phyloP scores from a whole-genome alignment of 768 basidiomycete genomes.

The Trametes cubensis region DNA sequence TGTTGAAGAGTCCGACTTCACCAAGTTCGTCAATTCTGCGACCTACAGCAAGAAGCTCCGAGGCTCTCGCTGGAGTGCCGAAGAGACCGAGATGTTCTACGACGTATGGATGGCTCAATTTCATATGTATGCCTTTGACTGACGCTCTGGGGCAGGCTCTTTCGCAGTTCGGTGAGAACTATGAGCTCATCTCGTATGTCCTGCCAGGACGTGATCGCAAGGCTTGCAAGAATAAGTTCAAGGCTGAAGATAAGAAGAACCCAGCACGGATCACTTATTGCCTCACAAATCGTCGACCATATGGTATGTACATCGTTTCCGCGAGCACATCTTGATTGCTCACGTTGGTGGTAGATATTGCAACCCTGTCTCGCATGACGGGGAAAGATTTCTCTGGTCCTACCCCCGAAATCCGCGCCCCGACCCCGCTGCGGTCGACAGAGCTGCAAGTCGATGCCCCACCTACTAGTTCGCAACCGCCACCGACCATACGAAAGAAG shows the following conservation, averaged over 20 bases:
- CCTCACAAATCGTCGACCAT: slow-evolving; percentile 74
- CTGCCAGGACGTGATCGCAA: slow-evolving; percentile 85
- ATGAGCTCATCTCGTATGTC: slow-evolving; percentile 86
- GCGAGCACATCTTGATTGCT: background rate
- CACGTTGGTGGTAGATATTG: slow-evolving; percentile 56
- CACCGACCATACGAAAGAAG: slow-evolving; percentile 19
- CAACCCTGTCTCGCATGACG: slow-evolving; percentile 74
- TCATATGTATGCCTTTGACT: background rate
- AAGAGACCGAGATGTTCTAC: slow-evolving; percentile 88
- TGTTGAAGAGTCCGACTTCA: slow-evolving; percentile 79
- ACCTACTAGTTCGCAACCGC: background rate
- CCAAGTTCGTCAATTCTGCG: slow-evolving; percentile 83
- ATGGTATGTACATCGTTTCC: slow-evolving; percentile 53
- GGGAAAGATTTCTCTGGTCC: slow-evolving; percentile 87
- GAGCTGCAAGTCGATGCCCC: slow-evolving; percentile 26
- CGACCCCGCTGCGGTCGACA: slow-evolving; percentile 38
- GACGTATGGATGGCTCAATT: slow-evolving; percentile 49
- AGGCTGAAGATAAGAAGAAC: slow-evolving; percentile 83
- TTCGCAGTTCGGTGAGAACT: slow-evolving; percentile 88
- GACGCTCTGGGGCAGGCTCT: slow-evolving; percentile 59
- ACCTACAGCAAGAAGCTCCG: slow-evolving; percentile 80
- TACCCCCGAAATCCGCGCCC: slow-evolving; percentile 64
- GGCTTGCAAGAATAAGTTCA: slow-evolving; percentile 93
- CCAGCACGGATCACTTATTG: slow-evolving; percentile 73
- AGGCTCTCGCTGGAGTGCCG: slow-evolving; percentile 87